Conservation (phyloP, 345 rosid species). For the Cardiospermum halicacabum region DNA sequence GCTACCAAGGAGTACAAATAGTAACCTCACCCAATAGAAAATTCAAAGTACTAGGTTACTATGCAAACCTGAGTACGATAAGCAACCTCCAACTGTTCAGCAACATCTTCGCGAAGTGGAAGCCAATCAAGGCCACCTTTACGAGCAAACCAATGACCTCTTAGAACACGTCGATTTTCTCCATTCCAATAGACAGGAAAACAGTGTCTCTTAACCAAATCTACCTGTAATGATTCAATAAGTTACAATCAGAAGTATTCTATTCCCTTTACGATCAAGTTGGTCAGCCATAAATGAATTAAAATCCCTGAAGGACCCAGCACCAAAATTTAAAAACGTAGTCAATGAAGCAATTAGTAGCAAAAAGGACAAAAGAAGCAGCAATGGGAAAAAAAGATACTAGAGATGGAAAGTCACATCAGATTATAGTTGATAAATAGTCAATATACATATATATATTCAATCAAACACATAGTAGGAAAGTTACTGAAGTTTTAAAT, state of each 20-base stretch:
- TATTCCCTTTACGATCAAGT: not conserved
- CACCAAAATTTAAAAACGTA: not conserved
- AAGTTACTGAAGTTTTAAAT: not conserved
- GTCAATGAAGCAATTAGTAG: not conserved
- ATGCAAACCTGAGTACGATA: constrained; percentile 64
- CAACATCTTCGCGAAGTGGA: constrained; percentile 86
- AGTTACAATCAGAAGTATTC: constrained; percentile 13
- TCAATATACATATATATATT: too few species aligned
- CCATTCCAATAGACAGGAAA: constrained; percentile 98
- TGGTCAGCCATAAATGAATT: not conserved
- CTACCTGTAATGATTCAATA: constrained; percentile 53
- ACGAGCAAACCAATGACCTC: constrained; percentile 98
- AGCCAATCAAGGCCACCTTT: constrained; percentile 96
- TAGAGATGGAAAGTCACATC: not conserved
- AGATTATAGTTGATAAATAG: not conserved
- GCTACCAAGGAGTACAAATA: not conserved
- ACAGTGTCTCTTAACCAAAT: constrained; percentile 71
- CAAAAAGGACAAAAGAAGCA: not conserved
- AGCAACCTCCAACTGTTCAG: constrained; percentile 88
- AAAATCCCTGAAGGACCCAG: not conserved
- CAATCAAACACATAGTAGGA: too few species aligned
- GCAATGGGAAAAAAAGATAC: not conserved
- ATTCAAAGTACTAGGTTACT: not conserved
- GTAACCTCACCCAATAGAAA: not conserved
- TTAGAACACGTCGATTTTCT: constrained; percentile 88